Base-by-base conservation (phyloP, 1,139 yeast genomes). In the Blastobotrys elegans region DNA sequence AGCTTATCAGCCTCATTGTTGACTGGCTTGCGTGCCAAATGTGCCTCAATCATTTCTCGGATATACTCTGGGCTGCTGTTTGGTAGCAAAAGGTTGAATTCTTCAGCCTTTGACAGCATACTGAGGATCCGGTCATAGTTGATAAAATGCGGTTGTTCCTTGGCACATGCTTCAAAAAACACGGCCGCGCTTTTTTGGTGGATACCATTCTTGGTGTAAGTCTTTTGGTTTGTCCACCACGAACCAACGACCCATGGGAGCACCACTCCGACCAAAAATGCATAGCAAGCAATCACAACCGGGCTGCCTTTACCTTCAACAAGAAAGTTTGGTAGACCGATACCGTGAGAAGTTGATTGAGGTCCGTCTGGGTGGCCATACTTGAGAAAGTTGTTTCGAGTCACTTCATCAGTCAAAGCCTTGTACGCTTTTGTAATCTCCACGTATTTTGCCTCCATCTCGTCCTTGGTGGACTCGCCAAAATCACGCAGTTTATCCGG, bases 311-410 rank as follows among this genome's bases (percentile, higher is more conserved):
- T 75, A 30, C 95, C 92, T 57, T 88, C 96, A 37, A 94, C 88
- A 57, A 94, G 74, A 68, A 88, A 88, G 64, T 84, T 83, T 35
- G 99, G 99, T 56, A 94, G 71, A 0, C 97, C 99, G 66, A 94
- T 89, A 50, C 98, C 98, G 64, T 88, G 97, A n/a, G 84, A 72
- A n/a, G 85, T 75, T 41, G 87, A 87, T 66, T 88, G 96, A 43
- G 95, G 96, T 35, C 98, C 98, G 69, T 94, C 98, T 5, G 99
- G 99, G 64, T 94, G 96, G 40, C 99, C 99, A 62, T 83, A 92
- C 60, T 79, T 82, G 61, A 84, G 71, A 64, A 78, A 90, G 65
- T 94, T 94, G 56, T 85, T 87, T 59, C 82, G 82, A 10, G 89
- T 81, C 30, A 75, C 79, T 56, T 87, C 96, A 67, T 94, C 98